phyloP scores from a whole-genome alignment of 2,329 filamentous ascomycete genomes.

The Blastomyces silverae region DNA sequence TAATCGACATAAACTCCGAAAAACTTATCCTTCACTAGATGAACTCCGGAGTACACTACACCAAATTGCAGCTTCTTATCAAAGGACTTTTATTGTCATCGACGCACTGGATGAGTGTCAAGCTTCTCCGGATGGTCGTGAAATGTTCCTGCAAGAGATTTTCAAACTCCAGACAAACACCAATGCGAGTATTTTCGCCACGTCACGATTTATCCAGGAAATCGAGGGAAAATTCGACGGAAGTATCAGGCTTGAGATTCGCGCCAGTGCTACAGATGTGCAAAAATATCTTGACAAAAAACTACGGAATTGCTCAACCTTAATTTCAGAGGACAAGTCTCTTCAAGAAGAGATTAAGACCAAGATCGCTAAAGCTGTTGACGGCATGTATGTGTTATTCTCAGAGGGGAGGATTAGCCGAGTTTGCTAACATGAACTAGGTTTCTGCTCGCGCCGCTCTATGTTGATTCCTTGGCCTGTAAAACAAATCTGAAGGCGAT shows the following conservation, averaged over 20 bases:
- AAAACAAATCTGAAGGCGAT: constrained; percentile 30
- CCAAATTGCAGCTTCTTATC: constrained; percentile 1
- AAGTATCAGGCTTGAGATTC: constrained; percentile 8
- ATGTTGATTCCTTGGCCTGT: constrained; percentile 21
- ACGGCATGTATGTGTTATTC: constrained; percentile 22
- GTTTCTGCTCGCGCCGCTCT: constrained; percentile 27
- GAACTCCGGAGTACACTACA: constrained; percentile 14
- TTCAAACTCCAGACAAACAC: neutral
- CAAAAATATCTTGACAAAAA: constrained; percentile 16
- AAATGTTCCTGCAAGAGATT: constrained; percentile 9
- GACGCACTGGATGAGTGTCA: constrained; percentile 21
- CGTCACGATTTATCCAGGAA: neutral
- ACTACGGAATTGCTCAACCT: constrained; percentile 14
- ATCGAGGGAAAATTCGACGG: neutral
- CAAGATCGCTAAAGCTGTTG: constrained; percentile 18
- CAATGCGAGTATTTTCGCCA: constrained; percentile 8
- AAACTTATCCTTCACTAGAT: too few species aligned
- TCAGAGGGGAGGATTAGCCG: constrained; percentile 19
- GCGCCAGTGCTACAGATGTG: constrained; percentile 5
- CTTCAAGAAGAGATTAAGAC: constrained; percentile 18
- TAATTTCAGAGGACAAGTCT: constrained; percentile 10
- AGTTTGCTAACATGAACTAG: constrained; percentile 18
- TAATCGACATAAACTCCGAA: constrained; percentile 7
- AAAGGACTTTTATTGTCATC: constrained; percentile 16
- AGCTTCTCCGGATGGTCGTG: neutral